phyloP scores from a whole-genome alignment of 441 rosid species.

The Populus hybrid region DNA sequence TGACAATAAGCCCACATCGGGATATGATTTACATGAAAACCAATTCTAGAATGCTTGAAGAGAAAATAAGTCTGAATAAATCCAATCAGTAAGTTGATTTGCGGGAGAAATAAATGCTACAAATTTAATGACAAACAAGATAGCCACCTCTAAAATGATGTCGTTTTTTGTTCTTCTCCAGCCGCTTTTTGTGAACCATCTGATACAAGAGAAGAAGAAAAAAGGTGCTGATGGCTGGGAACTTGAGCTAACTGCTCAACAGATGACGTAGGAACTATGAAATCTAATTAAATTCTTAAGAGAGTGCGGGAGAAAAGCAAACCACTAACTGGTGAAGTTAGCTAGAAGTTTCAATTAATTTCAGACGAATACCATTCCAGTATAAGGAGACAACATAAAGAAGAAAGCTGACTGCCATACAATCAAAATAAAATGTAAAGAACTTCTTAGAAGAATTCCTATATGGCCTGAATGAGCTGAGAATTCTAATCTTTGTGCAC shows the following conservation, averaged over 20 bases:
- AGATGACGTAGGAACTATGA: not conserved
- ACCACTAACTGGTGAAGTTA: not conserved
- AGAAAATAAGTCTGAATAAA: slow-evolving; percentile 3
- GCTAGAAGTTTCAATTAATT: not conserved
- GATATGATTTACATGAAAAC: not conserved
- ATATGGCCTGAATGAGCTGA: not conserved
- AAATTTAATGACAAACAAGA: slow-evolving; percentile 8
- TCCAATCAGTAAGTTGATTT: not conserved
- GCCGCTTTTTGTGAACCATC: slow-evolving; percentile 84
- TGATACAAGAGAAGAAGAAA: slow-evolving; percentile 29
- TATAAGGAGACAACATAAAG: not conserved
- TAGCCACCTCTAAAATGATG: slow-evolving; percentile 58
- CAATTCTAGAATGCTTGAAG: not conserved
- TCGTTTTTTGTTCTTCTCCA: slow-evolving; percentile 94
- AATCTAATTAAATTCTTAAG: not conserved
- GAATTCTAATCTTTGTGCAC: not conserved
- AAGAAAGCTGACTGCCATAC: not conserved
- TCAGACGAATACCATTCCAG: not conserved
- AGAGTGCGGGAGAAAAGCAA: not conserved
- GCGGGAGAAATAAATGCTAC: not conserved
- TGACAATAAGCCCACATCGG: not conserved
- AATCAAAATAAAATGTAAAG: not conserved
- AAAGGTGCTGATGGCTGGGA: slow-evolving; percentile 6
- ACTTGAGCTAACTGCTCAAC: not conserved
- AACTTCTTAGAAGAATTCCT: not conserved